These are phyloP conservation scores for Rhododendron simsii DNA, from an alignment of 148 eudicot species.

Conservation along the genomic window DNA sequence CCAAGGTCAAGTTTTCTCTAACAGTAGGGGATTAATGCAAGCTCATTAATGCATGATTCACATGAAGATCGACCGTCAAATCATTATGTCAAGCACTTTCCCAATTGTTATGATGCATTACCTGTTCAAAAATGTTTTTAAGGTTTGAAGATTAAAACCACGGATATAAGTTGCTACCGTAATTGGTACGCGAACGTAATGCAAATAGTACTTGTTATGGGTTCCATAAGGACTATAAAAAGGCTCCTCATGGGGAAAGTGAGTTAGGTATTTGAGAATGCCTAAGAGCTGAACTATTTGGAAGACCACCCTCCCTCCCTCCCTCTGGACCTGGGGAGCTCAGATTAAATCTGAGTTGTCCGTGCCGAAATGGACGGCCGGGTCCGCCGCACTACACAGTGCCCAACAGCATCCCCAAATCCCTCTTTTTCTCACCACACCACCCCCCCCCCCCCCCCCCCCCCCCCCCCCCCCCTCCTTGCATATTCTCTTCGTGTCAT, in stretches of 20 bases:
- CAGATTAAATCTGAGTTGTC: too few relatives aligned
- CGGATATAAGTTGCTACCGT: background rate
- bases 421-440: background rate
- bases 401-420: too few relatives aligned
- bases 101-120: background rate
- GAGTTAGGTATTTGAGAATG: background rate
- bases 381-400: too few relatives aligned
- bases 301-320: background rate
- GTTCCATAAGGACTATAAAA: background rate
- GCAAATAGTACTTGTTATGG: background rate
- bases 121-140: background rate
- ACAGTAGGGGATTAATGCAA: background rate
- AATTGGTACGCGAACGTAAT: background rate
- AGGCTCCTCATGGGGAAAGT: background rate
- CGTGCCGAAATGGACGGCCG: too few relatives aligned
- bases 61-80: background rate
- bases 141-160: background rate
- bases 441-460: too few relatives aligned
- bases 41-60: background rate
- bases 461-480: background rate
- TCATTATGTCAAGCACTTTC: background rate
- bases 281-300: background rate
- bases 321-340: background rate
- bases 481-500: too few relatives aligned
- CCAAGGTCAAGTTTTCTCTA: background rate